Percentiles rank a stretch among this genome's conserved stretches.
These are phyloP conservation scores for Pestalotiopsis sp. DNA, from an alignment of 2,329 filamentous ascomycete genomes.

Conservation along the genomic window DNA sequence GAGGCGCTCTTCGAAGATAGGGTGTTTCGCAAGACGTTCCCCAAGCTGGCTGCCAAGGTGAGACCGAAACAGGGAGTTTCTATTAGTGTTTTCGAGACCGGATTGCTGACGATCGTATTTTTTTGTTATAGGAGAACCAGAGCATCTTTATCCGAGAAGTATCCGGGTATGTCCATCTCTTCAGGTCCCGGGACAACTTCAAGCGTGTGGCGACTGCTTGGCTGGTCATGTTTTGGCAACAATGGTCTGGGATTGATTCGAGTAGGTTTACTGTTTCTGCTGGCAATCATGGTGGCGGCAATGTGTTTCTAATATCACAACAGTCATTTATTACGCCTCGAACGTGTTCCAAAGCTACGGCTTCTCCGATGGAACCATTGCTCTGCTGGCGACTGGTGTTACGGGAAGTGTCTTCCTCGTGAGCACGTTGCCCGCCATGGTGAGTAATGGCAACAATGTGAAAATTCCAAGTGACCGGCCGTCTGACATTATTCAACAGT, in stretches of 20 bases:
- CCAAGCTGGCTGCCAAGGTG: conserved; percentile 33
- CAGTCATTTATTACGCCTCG: conserved; percentile 47
- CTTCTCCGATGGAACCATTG: conserved; percentile 14
- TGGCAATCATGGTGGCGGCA: not conserved
- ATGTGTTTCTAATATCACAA: not conserved
- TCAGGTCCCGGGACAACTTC: conserved; percentile 45
- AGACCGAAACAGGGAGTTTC: conserved; percentile 21
- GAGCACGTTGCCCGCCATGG: conserved; percentile 43
- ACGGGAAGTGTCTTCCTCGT: conserved; percentile 28
- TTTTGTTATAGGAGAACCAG: conserved; percentile 23
- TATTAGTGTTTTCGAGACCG: not conserved
- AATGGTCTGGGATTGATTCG: conserved; percentile 28
- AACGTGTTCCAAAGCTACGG: conserved; percentile 38
- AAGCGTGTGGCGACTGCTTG: conserved; percentile 45
- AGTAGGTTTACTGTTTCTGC: not conserved
- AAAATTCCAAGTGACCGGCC: no score
- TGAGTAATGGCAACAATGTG: not conserved
- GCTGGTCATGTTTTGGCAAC: conserved; percentile 58
- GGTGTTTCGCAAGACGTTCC: conserved; percentile 30
- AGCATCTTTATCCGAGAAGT: conserved; percentile 45
- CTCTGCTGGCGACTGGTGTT: conserved; percentile 14
- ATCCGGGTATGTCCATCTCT: conserved; percentile 49
- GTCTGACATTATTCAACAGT: conserved; percentile 18
- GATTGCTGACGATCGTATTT: not conserved
- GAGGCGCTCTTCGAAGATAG: conserved; percentile 53